These are phyloP conservation scores for Fraxinus dipetala DNA, from an alignment of 305 asterid species.

Conservation along the genomic window DNA sequence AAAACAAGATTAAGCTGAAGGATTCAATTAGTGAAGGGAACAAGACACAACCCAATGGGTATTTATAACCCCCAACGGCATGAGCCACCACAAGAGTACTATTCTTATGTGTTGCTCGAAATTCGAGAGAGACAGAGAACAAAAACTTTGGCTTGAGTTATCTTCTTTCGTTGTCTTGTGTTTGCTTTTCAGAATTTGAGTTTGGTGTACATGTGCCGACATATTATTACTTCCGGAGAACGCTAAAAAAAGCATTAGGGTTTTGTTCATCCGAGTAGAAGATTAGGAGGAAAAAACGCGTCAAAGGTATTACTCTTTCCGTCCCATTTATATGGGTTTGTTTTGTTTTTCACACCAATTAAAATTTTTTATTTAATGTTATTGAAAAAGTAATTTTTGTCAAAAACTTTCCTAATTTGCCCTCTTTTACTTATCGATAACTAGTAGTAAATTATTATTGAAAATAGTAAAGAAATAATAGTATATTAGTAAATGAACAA, in stretches of 20 bases:
- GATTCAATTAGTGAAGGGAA: not conserved
- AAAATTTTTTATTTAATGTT: too few relatives aligned
- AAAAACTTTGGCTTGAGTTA: not conserved
- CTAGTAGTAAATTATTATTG: too few relatives aligned
- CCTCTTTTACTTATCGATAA: too few relatives aligned
- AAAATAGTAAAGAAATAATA: too few relatives aligned
- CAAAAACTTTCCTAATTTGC: too few relatives aligned
- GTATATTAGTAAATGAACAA: too few relatives aligned
- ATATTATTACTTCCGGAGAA: not conserved
- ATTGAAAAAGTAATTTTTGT: too few relatives aligned
- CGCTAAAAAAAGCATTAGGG: not conserved
- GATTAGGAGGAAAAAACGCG: not conserved
- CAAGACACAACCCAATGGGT: not conserved
- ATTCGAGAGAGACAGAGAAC: not conserved
- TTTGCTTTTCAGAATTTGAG: not conserved
- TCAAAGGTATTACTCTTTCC: too few relatives aligned
- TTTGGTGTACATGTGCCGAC: not conserved
- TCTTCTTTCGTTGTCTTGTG: not conserved
- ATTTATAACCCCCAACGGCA: not conserved
- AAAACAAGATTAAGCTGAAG: not conserved
- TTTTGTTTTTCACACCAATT: too few relatives aligned
- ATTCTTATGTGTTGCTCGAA: not conserved
- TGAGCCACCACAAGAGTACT: not conserved
- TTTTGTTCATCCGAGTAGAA: not conserved
- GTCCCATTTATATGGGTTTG: too few relatives aligned